These are phyloP conservation scores for Hypoxylon perforatum DNA, from an alignment of 495 filamentous ascomycete genomes.

Conservation along the genomic window DNA sequence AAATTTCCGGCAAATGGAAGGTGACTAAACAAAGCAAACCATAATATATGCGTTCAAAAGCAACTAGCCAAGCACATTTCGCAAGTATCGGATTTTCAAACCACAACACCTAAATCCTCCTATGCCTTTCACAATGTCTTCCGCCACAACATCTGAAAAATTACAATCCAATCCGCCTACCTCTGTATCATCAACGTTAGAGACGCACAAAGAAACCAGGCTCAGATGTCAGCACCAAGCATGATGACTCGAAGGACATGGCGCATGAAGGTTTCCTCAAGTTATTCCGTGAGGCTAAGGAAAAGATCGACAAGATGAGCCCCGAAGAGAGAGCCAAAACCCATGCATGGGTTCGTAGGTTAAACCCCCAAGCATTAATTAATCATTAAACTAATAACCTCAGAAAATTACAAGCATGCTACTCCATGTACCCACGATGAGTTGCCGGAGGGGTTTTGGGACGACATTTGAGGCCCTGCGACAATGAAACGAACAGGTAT, in stretches of 20 bases:
- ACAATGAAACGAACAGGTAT: no score
- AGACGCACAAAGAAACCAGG: conserved; percentile 1
- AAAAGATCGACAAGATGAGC: conserved; percentile 5
- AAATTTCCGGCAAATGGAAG: no score
- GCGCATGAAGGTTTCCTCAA: neutral
- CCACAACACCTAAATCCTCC: no score
- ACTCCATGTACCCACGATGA: neutral
- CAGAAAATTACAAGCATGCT: neutral
- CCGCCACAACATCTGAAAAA: neutral
- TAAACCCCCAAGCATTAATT: neutral
- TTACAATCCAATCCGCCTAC: neutral
- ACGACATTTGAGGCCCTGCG: no score
- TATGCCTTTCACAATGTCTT: conserved; percentile 7
- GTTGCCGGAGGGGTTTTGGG: neutral
- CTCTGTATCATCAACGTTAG: neutral
- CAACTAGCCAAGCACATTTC: no score
- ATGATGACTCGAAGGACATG: neutral
- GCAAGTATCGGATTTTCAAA: no score
- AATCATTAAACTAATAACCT: conserved; percentile 1
- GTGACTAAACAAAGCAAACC: no score
- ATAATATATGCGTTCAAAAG: no score
- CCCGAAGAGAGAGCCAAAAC: neutral
- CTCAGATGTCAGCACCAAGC: conserved; percentile 1
- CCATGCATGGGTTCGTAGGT: neutral
- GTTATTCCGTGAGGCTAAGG: neutral